Evolutionary conservation across 2,329 filamentous ascomycete species (phyloP).

Genomic region (Myriosclerotinia duriaeana): DNA sequence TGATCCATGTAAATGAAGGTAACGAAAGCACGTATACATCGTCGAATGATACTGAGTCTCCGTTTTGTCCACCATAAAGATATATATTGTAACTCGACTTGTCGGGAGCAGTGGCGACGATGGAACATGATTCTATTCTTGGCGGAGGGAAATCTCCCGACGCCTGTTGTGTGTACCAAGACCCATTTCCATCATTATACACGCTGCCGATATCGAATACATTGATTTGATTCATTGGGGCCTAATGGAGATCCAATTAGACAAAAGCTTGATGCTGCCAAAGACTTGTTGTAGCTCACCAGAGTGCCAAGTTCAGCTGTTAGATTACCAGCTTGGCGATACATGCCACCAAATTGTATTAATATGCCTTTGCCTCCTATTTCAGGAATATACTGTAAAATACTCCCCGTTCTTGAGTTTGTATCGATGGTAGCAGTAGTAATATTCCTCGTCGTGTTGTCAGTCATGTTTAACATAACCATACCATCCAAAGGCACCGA

Average conservation of each 20-base stretch:
- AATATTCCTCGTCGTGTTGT: constrained; percentile 42
- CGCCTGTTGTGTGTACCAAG: constrained; percentile 47
- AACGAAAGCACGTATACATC: constrained; percentile 49
- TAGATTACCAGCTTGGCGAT: background rate
- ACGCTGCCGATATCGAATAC: constrained; percentile 45
- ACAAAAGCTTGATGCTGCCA: background rate
- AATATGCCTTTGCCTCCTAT: constrained; percentile 44
- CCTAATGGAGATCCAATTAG: constrained; percentile 10
- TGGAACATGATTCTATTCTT: constrained; percentile 48
- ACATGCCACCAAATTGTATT: constrained; percentile 43
- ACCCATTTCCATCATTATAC: constrained; percentile 30
- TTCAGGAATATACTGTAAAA: constrained; percentile 42
- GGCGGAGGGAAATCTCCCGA: constrained; percentile 44
- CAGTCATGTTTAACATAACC: constrained; percentile 43
- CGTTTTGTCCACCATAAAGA: constrained; percentile 50
- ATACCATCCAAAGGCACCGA: constrained; percentile 41
- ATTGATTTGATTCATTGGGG: constrained; percentile 42
- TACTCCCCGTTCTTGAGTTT: constrained; percentile 42
- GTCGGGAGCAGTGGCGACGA: constrained; percentile 45
- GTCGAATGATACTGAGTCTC: constrained; percentile 41
- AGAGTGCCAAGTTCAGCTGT: constrained; percentile 16
- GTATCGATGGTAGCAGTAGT: constrained; percentile 41
- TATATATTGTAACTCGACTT: constrained; percentile 50
- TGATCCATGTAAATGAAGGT: constrained; percentile 47
- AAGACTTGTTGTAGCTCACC: background rate